Base-by-base conservation (phyloP, 176 grass and related monocot genomes). In the Aegilops umbellulata region DNA sequence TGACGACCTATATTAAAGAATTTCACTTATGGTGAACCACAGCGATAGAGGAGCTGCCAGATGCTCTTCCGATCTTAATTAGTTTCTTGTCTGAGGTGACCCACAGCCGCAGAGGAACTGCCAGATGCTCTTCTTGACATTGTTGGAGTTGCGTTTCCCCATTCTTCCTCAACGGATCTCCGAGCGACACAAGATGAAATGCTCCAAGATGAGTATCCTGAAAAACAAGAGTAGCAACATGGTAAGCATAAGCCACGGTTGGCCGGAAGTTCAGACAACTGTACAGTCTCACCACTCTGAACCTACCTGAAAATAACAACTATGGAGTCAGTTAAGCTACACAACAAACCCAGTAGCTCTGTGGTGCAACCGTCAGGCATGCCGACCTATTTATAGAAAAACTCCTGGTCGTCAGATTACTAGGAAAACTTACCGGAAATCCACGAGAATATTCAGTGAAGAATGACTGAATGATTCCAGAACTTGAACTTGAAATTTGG, bases 11-110 rank as follows among this genome's bases (percentile, higher is more conserved):
- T 23, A 70, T 8, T 1, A 31, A 80, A 10, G 20, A 47, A 61
- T 51, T 51, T 27, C 27, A 79, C 58, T 1, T 26, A 42, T 19
- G 23, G 3, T 2, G 5, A 65, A 60, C 38, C 13, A 8, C 71
- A 82, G 17, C 78, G 3, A 31, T 73, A 86, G n/a, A 90, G 36
- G 51, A 78, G 0, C 64, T 82, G 26, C 83, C 30, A 31, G 62
- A 82, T 86, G 83, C 88, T 90, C 88, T 55, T 49, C 30, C 30
- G 46, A 16, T 49, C 14, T 19, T 8, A 23, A 53, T 55, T 44
- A 89, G 11, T 82, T 57, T 0, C 1, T 77, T 4, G 71, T 90
- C 78, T 63, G 3, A 68, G 88, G 88, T 23, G 83, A 30, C 6
- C 63, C 69, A 8, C 83, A 69, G 8, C 65, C 31, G 8, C 31